Evolutionary conservation across 768 basidiomycete genomes (phyloP).

Genomic region (Pluteus cervinus): DNA sequence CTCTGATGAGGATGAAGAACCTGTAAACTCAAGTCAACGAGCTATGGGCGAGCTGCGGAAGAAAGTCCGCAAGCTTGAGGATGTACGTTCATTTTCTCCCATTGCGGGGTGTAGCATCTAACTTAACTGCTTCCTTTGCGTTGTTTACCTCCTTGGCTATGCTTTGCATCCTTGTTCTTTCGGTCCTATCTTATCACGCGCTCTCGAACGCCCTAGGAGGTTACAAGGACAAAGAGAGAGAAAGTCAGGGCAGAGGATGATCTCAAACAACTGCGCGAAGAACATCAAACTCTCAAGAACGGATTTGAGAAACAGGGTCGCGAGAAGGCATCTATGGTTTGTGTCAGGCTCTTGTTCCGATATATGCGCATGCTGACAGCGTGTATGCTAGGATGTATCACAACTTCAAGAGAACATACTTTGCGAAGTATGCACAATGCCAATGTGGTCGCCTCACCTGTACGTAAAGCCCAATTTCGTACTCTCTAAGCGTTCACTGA

Average conservation of each 20-base stretch:
- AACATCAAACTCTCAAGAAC: slow-evolving; percentile 23
- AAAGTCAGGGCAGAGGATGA: too few species aligned
- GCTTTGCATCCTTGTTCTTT: background rate
- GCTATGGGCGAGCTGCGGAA: slow-evolving; percentile 27
- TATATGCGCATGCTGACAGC: slow-evolving; percentile 1
- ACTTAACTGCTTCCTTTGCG: background rate
- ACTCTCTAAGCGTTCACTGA: background rate
- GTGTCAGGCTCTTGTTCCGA: background rate
- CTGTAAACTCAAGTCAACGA: slow-evolving; percentile 13
- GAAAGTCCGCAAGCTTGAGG: slow-evolving; percentile 36
- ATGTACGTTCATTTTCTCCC: slow-evolving; percentile 24
- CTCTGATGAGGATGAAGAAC: slow-evolving; percentile 42
- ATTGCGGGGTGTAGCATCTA: background rate
- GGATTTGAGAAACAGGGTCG: slow-evolving; percentile 19
- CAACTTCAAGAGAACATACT: slow-evolving; percentile 46
- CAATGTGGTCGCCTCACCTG: slow-evolving; percentile 67
- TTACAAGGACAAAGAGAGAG: too few species aligned
- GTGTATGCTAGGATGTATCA: slow-evolving; percentile 26
- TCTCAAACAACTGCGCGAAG: too few species aligned
- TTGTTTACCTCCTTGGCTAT: background rate
- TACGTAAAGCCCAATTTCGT: slow-evolving; percentile 24
- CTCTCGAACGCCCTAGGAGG: too few species aligned
- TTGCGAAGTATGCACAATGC: slow-evolving; percentile 60
- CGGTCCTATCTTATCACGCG: too few species aligned
- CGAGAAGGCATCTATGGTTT: slow-evolving; percentile 13